Percentiles rank a stretch among this genome's conserved stretches.
Evolutionary conservation across 2,329 filamentous ascomycete genomes (phyloP).

Genomic region (Shiraia bambusicola): DNA sequence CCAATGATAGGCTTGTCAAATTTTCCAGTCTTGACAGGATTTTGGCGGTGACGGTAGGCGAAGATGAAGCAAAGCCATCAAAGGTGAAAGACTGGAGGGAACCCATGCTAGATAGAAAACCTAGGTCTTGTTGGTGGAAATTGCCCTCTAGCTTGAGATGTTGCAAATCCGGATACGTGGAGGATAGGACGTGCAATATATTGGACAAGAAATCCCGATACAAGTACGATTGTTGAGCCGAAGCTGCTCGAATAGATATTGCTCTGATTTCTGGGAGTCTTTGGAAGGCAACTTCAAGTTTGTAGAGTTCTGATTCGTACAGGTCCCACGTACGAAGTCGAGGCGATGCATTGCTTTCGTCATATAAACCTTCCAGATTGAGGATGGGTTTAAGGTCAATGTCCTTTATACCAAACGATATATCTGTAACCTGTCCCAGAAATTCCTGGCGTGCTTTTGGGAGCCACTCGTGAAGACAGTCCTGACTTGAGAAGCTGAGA

Average conservation of each 20-base stretch:
- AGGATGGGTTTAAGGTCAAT: constrained; percentile 31
- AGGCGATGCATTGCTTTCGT: background rate
- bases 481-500: constrained; percentile 26
- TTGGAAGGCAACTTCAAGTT: constrained; percentile 14
- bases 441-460: constrained; percentile 11
- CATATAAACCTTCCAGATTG: background rate
- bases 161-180: constrained; percentile 16
- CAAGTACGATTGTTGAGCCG: constrained; percentile 23
- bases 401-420: constrained; percentile 30
- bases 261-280: constrained; percentile 21
- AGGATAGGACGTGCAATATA: constrained; percentile 17
- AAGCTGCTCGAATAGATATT: constrained; percentile 20
- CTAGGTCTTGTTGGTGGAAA: constrained; percentile 24
- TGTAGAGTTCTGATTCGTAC: constrained; percentile 26
- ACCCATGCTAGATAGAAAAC: constrained; percentile 17
- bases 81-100: constrained; percentile 27
- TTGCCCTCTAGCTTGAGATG: constrained; percentile 29
- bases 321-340: constrained; percentile 27
- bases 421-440: constrained; percentile 19
- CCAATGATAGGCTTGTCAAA: constrained; percentile 23
- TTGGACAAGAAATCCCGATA: constrained; percentile 28
- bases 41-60: constrained; percentile 16
- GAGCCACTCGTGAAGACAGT: constrained; percentile 27
- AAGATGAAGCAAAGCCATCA: constrained; percentile 27
- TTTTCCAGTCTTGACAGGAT: constrained; percentile 22